Evolutionary conservation across 495 filamentous ascomycete genomes (phyloP).

Genomic region (Cercophora sp.): DNA sequence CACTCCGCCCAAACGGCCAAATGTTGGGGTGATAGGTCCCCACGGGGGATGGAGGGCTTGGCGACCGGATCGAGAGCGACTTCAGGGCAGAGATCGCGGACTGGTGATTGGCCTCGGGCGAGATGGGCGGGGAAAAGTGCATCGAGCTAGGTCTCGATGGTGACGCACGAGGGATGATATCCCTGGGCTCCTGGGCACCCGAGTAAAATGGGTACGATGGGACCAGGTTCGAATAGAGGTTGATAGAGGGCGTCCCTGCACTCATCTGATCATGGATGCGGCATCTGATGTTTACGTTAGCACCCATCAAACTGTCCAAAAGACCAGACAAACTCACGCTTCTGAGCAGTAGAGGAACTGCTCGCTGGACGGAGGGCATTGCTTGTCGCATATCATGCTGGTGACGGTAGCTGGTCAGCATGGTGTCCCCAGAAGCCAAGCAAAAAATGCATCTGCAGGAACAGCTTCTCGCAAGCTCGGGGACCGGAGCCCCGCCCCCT

Average conservation of each 20-base stretch:
- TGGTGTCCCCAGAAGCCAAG: conserved; percentile 1
- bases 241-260: too few species aligned
- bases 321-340: conserved; percentile 44
- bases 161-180: conserved; percentile 50
- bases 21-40: conserved; percentile 29
- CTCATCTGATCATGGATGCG: conserved; percentile 40
- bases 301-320: too few species aligned
- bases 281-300: conserved; percentile 42
- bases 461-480: conserved; percentile 23
- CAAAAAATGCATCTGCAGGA: conserved; percentile 37
- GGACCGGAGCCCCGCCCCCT: not conserved
- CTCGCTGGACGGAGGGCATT: conserved; percentile 43
- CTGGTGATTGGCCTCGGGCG: conserved; percentile 29
- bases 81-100: conserved; percentile 44
- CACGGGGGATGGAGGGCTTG: conserved; percentile 44
- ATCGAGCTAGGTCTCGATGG: conserved; percentile 42
- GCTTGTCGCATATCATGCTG: conserved; percentile 53
- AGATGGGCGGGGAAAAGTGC: conserved; percentile 39
- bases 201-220: conserved; percentile 35
- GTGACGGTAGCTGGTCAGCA: conserved; percentile 22
- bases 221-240: too few species aligned
- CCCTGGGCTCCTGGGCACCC: conserved; percentile 40
- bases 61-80: conserved; percentile 41
- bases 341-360: conserved; percentile 48
- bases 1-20: conserved; percentile 46